Evolutionary conservation across 2,329 filamentous ascomycete species (phyloP), one percentile per base, ranked within the genome.

Genomic region (Helotiales sp.): DNA sequence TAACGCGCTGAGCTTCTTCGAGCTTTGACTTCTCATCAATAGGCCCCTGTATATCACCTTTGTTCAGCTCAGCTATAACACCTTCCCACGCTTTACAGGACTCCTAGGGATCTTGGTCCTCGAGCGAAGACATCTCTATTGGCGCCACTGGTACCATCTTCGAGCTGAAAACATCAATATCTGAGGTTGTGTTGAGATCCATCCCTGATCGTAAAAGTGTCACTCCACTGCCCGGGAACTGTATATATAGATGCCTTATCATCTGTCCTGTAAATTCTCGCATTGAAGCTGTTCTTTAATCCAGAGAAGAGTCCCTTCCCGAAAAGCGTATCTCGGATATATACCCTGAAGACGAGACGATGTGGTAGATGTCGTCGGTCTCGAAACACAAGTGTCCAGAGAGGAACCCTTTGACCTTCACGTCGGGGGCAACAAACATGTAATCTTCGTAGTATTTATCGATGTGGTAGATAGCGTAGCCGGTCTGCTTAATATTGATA

Each of bases 361-460:
- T 48, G 13, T 57, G 42, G 24, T 42, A 57, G 12, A 13, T n/a
- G 9, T 50, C 55, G 8, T 34, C 10, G 8, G 53, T 9, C n/a
- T 57, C 50, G 3, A 50, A 50, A 49, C 53, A 57, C 2, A 27
- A 19, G 12, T 5, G 31, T 7, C 40, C 49, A 6, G 49, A 36
- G 10, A 57, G 25, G 10, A 57, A 10, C 49, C 55, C 48, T 52
- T 42, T n/a, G 25, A 49, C 24, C 33, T 53, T 53, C 3, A 29
- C 15, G 12, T 57, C 24, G 2, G 55, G 34, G 22, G 42, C 10
- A 5, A 50, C 40, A 2, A 57, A 44, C 4, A 57, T 40, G 36
- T 53, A 57, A 27, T 54, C 25, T 19, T 57, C 55, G n/a, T 57
- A 17, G n/a, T 33, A 54, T 15, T 49, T 48, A 17, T 57, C 55